Evolutionary conservation across 192 early-diverging fungal species (phyloP), one percentile per base, ranked within the genome.

Genomic region (Phycomyces nitens): DNA sequence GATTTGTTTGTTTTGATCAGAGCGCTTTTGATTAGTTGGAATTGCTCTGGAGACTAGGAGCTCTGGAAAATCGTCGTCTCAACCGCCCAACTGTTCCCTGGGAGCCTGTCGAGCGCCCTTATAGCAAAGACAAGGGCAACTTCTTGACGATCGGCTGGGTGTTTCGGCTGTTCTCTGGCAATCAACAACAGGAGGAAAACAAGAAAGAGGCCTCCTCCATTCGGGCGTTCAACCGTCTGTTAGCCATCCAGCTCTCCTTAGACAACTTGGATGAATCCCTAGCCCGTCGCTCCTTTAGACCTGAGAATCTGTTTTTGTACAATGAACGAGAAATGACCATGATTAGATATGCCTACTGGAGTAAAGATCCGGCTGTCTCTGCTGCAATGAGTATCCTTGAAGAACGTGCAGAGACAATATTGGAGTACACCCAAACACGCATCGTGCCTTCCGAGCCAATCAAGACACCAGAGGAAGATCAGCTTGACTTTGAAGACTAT

Each of bases 91-190:
- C 74, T 0, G 78, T 86, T n/a, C 81, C 82, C 15, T 86, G 84
- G 84, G 84, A 86, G 56, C 69, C 78, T 20, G 64, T 58, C 38
- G 77, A 82, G 42, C 66, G 80, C 11, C 67, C 75, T 38, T 76
- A 71, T 34, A 71, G 69, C 39, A 60, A 66, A 15, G 67, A 79
- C 51, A 81, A 82, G 49, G 78, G 77, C 2, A 76, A 78, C 58
- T 86, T 77, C 53, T 77, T 69, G 57, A 79, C 69, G 20, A 73
- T 82, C 1, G 84, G 84, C n/a, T 86, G 82, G 82, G 82, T 86
- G 29, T 84, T 80, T 64, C 76, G 84, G 40, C 62, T 86, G 10
- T 86, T 86, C 18, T 82, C 80, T 22, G 84, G 84, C 44, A 77
- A 84, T 56, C 64, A 73, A 4, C 75, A 73, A n/a, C 84, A 86